Evolutionary conservation across 1,139 yeast genomes (phyloP).

Genomic region (Pichia kudriavzevii): DNA sequence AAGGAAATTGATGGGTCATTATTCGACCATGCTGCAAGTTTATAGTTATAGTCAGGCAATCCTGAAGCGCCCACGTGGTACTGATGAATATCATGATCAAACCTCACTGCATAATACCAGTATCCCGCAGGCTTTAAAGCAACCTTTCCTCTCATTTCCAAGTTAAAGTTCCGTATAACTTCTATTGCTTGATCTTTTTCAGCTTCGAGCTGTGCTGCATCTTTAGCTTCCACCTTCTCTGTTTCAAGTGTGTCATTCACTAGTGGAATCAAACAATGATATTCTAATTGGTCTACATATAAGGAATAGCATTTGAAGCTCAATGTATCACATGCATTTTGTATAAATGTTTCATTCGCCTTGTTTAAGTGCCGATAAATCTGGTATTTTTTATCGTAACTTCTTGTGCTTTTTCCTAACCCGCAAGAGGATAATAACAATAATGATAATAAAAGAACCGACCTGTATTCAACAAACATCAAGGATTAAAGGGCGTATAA

Average conservation of each 20-base stretch:
- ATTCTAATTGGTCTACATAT: not conserved
- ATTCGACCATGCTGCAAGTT: constrained; percentile 19
- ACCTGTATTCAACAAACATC: no score
- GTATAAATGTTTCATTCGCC: not conserved
- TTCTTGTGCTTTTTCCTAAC: no score
- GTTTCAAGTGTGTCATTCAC: not conserved
- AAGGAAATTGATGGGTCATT: constrained; percentile 7
- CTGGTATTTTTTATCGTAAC: not conserved
- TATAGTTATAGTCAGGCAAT: not conserved
- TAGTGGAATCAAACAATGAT: constrained; percentile 9
- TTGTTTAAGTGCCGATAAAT: not conserved
- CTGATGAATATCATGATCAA: constrained; percentile 11
- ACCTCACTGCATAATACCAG: constrained; percentile 17
- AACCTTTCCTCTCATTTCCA: not conserved
- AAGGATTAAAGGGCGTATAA: no score
- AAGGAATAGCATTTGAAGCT: constrained; percentile 4
- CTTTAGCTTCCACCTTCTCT: not conserved
- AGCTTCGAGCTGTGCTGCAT: constrained; percentile 4
- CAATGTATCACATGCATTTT: not conserved
- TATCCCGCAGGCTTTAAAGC: constrained; percentile 8
- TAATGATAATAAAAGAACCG: no score
- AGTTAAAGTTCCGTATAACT: constrained; percentile 12
- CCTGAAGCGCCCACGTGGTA: constrained; percentile 2
- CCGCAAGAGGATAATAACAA: no score
- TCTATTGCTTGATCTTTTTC: constrained; percentile 17